These are phyloP conservation scores for Pleurotus tuoliensis DNA, from an alignment of 768 basidiomycete genomes.

Conservation along the genomic window DNA sequence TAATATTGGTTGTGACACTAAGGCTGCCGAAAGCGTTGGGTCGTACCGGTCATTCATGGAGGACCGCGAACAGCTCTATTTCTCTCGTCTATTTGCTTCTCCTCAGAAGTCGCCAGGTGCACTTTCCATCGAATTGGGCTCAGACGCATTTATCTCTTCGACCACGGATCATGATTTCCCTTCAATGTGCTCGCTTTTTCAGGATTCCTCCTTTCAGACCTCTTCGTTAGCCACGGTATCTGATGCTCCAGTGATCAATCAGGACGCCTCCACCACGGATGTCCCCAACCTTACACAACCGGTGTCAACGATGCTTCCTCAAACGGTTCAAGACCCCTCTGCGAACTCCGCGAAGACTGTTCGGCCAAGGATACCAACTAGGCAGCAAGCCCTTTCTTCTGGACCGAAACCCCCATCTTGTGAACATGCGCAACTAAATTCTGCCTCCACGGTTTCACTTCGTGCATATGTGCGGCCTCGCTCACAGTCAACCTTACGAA, in stretches of 20 bases:
- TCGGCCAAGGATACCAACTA: neutral
- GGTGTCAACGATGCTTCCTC: too few species aligned
- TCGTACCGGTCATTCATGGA: conserved; percentile 52
- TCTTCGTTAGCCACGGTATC: too few species aligned
- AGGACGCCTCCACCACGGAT: too few species aligned
- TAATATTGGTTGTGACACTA: conserved; percentile 40
- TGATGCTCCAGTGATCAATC: too few species aligned
- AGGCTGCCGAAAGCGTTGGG: conserved; percentile 47
- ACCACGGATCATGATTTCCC: too few species aligned
- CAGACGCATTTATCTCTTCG: too few species aligned
- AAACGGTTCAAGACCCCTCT: neutral
- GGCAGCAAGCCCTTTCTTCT: neutral
- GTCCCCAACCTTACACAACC: too few species aligned
- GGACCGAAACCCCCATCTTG: neutral
- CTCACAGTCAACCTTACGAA: neutral
- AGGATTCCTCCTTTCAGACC: too few species aligned
- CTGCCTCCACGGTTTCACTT: neutral
- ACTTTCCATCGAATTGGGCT: neutral
- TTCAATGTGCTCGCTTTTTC: too few species aligned
- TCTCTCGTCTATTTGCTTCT: conserved; percentile 32
- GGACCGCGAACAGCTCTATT: conserved; percentile 42
- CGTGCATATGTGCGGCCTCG: neutral
- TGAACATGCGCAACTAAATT: neutral
- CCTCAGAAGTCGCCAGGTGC: neutral
- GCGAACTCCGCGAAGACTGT: neutral